Evolutionary conservation across 805 yeast genomes (phyloP).

Genomic region (Schwanniomyces vanrijiae): DNA sequence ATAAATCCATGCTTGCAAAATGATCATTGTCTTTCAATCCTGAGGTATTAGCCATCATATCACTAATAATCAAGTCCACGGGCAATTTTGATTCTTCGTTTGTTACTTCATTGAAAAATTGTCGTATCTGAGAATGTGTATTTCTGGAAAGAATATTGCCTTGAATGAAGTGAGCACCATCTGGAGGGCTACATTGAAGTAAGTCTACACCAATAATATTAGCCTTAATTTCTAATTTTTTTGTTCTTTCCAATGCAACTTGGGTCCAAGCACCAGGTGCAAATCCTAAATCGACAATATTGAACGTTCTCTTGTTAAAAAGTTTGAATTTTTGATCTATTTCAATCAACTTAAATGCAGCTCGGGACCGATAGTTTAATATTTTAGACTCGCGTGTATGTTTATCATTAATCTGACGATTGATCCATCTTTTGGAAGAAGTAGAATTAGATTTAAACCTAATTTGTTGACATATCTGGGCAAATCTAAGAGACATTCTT

Average conservation of each 20-base stretch:
- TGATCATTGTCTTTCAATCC: slow-evolving; percentile 85
- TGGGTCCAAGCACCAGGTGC: slow-evolving; percentile 97
- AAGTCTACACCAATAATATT: slow-evolving; percentile 72
- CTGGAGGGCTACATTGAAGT: slow-evolving; percentile 34
- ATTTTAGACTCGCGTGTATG: slow-evolving; percentile 67
- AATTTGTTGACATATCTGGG: neutral
- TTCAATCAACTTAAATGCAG: slow-evolving; percentile 85
- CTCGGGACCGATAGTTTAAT: slow-evolving; percentile 71
- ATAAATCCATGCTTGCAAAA: slow-evolving; percentile 80
- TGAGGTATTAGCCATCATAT: slow-evolving; percentile 91
- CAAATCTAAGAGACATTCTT: neutral
- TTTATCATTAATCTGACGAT: slow-evolving; percentile 64
- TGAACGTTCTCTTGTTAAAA: slow-evolving; percentile 49
- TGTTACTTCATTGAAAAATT: slow-evolving; percentile 43
- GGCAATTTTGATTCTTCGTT: slow-evolving; percentile 15
- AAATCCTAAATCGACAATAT: slow-evolving; percentile 84
- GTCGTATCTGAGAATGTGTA: slow-evolving; percentile 59
- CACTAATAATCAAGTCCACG: slow-evolving; percentile 54
- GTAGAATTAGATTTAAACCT: slow-evolving; percentile 23
- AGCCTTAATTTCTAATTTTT: slow-evolving; percentile 42
- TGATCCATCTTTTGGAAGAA: slow-evolving; percentile 73
- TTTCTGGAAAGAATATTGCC: slow-evolving; percentile 38
- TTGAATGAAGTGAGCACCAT: slow-evolving; percentile 36
- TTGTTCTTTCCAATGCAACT: slow-evolving; percentile 56
- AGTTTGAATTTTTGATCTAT: slow-evolving; percentile 64